A percentile compares a stretch with the other conserved stretches of the same genome.
Conservation (phyloP, 345 rosid genomes). For the Citrus hindsii region DNA sequence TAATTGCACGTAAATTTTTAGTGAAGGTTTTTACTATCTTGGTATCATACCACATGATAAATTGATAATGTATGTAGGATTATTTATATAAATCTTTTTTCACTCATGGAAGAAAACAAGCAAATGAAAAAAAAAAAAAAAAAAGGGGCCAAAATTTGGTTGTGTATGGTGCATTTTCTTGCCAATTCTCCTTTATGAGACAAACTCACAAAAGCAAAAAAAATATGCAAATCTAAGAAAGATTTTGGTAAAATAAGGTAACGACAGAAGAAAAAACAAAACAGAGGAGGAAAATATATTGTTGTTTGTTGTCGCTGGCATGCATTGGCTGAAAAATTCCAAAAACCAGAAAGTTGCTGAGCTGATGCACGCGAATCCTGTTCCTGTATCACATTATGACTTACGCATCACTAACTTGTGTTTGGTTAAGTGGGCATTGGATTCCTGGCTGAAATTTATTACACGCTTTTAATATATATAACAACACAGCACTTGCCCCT, state of each 20-base stretch:
- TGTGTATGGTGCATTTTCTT: neutral
- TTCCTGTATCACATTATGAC: neutral
- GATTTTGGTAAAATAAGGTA: neutral
- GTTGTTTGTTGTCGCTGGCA: neutral
- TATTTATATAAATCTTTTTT: neutral
- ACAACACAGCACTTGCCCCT: constrained; percentile 4
- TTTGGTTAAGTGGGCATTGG: constrained; percentile 27
- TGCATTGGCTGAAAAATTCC: neutral
- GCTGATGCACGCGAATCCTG: neutral
- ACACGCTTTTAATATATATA: neutral
- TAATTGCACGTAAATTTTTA: too few species aligned
- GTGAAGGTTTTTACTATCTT: neutral
- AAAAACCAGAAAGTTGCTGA: neutral
- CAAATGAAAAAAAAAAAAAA: too few species aligned
- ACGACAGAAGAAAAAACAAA: neutral
- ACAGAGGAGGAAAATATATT: too few species aligned
- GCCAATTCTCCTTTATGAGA: neutral
- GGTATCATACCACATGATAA: neutral
- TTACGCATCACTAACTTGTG: neutral
- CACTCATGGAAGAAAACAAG: neutral
- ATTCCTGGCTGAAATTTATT: constrained; percentile 22
- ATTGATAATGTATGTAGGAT: neutral
- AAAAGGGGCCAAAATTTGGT: neutral
- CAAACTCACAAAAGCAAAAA: neutral
- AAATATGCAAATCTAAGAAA: constrained; percentile 1